A percentile compares a stretch with the other conserved stretches of the same genome.
phyloP scores from a whole-genome alignment of 2,329 filamentous ascomycete genomes.

The Aureobasidium sp. region DNA sequence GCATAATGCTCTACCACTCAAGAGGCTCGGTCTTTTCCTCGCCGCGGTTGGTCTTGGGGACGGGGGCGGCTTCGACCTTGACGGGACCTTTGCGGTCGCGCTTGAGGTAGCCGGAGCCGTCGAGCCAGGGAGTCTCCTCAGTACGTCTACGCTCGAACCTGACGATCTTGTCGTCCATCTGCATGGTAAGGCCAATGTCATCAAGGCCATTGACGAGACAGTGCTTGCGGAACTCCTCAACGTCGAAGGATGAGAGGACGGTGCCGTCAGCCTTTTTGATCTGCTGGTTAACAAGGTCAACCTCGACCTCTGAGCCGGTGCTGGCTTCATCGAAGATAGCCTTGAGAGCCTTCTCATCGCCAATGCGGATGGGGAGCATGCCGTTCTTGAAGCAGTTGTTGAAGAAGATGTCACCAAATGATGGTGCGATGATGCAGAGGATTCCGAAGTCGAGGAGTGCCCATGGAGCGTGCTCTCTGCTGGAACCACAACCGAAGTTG shows the following conservation, averaged over 20 bases:
- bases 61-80: slow-evolving; percentile 58
- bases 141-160: slow-evolving; percentile 74
- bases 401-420: slow-evolving; percentile 90
- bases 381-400: slow-evolving; percentile 99
- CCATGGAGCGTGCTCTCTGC: slow-evolving; percentile 94
- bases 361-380: slow-evolving; percentile 82
- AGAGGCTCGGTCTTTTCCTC: slow-evolving; percentile 77
- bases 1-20: slow-evolving; percentile 60
- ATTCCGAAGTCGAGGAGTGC: slow-evolving; percentile 95
- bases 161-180: slow-evolving; percentile 81
- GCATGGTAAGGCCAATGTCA: slow-evolving; percentile 91
- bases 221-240: slow-evolving; percentile 91
- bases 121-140: slow-evolving; percentile 78
- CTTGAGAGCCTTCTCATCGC: slow-evolving; percentile 58
- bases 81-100: slow-evolving; percentile 50
- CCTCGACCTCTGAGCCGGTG: slow-evolving; percentile 75
- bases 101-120: slow-evolving; percentile 74
- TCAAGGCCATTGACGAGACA: slow-evolving; percentile 90
- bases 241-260: slow-evolving; percentile 71
- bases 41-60: slow-evolving; percentile 84
- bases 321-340: slow-evolving; percentile 69
- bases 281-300: slow-evolving; percentile 78
- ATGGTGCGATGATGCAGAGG: slow-evolving; percentile 84
- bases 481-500: slow-evolving; percentile 93
- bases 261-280: slow-evolving; percentile 71